A percentile compares a stretch with the other conserved stretches of the same genome.
These are phyloP conservation scores for Chenopodium album DNA, from an alignment of 148 eudicot species.

Conservation along the genomic window DNA sequence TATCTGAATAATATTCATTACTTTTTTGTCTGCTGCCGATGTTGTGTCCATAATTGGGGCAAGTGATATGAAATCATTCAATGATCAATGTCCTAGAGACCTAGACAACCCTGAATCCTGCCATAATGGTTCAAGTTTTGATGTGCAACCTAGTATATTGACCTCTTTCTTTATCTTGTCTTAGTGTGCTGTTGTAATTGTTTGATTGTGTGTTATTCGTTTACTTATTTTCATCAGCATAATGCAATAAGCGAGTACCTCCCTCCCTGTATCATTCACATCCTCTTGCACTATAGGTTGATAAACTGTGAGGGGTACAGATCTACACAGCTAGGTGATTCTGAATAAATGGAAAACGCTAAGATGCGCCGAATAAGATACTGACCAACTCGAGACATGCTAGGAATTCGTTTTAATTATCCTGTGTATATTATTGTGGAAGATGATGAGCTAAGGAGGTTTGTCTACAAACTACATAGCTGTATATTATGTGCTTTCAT, in stretches of 20 bases:
- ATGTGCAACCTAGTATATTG: background rate
- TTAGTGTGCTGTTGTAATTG: background rate
- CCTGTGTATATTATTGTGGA: constrained; percentile 26
- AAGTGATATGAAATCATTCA: background rate
- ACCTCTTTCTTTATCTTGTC: background rate
- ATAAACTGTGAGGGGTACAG: constrained; percentile 17
- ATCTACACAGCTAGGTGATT: constrained; percentile 23
- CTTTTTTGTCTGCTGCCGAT: background rate
- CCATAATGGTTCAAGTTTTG: background rate
- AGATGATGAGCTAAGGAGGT: background rate
- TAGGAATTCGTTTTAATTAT: constrained; percentile 6
- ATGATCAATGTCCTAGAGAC: background rate
- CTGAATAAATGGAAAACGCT: constrained; percentile 19
- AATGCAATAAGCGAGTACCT: background rate
- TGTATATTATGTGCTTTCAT: background rate
- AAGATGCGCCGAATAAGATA: background rate
- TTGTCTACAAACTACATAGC: constrained; percentile 12
- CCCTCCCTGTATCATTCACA: background rate
- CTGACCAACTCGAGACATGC: constrained; percentile 9
- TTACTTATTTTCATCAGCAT: background rate
- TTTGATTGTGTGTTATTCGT: background rate
- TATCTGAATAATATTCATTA: background rate
- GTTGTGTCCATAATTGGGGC: background rate
- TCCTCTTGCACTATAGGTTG: constrained; percentile 12
- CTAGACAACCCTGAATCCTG: background rate